Evolutionary conservation across 2,329 filamentous ascomycete species (phyloP), one percentile per base, ranked within the genome.

Genomic region (Colletotrichum falcatum): DNA sequence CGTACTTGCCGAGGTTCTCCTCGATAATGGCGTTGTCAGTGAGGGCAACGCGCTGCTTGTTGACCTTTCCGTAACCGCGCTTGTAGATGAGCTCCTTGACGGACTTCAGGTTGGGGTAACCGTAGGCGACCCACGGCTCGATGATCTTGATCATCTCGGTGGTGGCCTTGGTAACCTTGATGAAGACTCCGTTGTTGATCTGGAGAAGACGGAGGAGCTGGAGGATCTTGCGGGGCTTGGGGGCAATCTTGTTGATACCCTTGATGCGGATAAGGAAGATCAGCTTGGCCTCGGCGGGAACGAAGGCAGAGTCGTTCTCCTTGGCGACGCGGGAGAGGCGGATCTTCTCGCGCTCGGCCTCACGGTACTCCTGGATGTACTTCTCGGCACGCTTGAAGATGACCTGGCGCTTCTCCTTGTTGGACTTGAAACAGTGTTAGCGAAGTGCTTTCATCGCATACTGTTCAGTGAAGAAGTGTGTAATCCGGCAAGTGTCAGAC

Each of bases 171-270:
- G 95, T 98, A 82, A 98, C 89, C 82, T 91, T 92, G 86, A 99
- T 89, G 88, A 99, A 99, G 85, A 98, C 94, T 86, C 95, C 96
- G 86, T 97, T 98, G 94, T 99, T 99, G 93, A 99, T 99, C 90
- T 99, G 96, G 81, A 99, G 92, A 77, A 99, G 94, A 89, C 96
- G 95, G 84, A 99, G 95, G 73, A 99, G 94, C 88, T 99, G 96
- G 79, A 99, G 91, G 82, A 97, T 98, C 92, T 99, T 99, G 90
- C 96, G 95, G 86, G 97, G 97, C 93, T 99, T 98, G 79, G 96
- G 96, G 83, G 97, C 91, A 81, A 99, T 98, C 93, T 99, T 99
- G 94, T 98, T 98, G 94, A 99, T 98, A 97, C 95, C 96, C 94
- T 99, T 99, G 90, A 99, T 99, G 85, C 96, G 95, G 86, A 98